Percentiles rank a stretch among this genome's conserved stretches.
Evolutionary conservation across 1,284 basidiomycete genomes (phyloP).

Genomic region (Cutaneotrichosporon mucoides): DNA sequence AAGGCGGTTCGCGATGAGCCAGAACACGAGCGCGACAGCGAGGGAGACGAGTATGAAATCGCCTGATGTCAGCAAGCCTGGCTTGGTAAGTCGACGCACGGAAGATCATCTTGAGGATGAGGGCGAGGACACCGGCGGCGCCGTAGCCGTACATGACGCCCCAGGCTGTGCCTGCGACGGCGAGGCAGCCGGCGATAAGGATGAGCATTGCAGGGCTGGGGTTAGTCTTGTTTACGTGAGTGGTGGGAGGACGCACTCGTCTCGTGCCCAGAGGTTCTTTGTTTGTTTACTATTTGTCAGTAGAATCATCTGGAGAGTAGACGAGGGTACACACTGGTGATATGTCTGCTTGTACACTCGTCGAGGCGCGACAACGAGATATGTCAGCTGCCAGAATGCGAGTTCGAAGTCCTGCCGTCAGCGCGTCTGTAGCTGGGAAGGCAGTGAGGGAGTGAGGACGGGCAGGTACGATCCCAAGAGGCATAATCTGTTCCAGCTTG

Average conservation of each 20-base stretch:
- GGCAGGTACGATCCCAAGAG: too few relatives aligned
- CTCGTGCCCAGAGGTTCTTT: slow-evolving; percentile 96
- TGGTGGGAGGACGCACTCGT: slow-evolving; percentile 56
- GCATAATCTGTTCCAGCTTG: too few relatives aligned
- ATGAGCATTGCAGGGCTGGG: slow-evolving; percentile 74
- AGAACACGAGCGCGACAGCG: slow-evolving; percentile 68
- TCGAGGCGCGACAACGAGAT: slow-evolving; percentile 81
- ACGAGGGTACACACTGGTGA: slow-evolving; percentile 32
- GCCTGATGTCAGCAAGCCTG: slow-evolving; percentile 18
- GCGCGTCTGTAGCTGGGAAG: not conserved
- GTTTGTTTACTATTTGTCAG: slow-evolving; percentile 62
- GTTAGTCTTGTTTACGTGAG: not conserved
- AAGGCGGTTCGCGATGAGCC: slow-evolving; percentile 72
- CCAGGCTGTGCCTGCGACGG: slow-evolving; percentile 77
- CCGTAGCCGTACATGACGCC: slow-evolving; percentile 71
- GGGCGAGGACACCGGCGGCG: slow-evolving; percentile 56
- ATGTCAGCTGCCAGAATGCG: slow-evolving; percentile 88
- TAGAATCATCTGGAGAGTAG: not conserved
- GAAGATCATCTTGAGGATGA: slow-evolving; percentile 74
- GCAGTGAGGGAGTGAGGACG: too few relatives aligned
- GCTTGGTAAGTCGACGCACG: slow-evolving; percentile 47
- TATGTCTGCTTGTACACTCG: slow-evolving; percentile 64
- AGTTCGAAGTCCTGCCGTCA: slow-evolving; percentile 79
- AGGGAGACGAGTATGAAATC: slow-evolving; percentile 77
- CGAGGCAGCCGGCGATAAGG: slow-evolving; percentile 64